Percentiles rank a stretch among this genome's conserved stretches.
Conservation (phyloP, 352 stramenopile species). For the Pythium scleroteichum region DNA sequence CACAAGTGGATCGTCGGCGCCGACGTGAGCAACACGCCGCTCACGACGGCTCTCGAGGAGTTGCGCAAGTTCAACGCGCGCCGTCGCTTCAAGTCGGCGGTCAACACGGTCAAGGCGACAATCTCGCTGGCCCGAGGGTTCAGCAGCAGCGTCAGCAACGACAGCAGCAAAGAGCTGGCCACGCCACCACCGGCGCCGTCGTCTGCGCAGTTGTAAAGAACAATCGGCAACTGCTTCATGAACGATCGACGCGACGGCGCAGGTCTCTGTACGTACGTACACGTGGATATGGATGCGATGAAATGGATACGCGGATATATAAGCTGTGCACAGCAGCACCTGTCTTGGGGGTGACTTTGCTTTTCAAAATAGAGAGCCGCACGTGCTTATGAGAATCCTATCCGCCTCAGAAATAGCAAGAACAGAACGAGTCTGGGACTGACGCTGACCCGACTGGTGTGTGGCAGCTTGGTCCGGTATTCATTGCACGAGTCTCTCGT, state of each 20-base stretch:
- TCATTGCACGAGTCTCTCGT: slow-evolving; percentile 7
- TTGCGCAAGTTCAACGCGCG: slow-evolving; percentile 94
- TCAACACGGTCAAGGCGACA: slow-evolving; percentile 88
- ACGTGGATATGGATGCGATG: background rate
- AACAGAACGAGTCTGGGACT: background rate
- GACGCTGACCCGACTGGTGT: background rate
- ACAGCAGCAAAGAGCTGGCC: slow-evolving; percentile 37
- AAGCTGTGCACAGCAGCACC: background rate
- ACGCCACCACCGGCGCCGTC: slow-evolving; percentile 30
- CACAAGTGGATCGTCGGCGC: slow-evolving; percentile 90
- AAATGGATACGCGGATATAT: slow-evolving; percentile 6
- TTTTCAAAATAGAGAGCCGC: slow-evolving; percentile 1
- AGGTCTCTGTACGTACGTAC: slow-evolving; percentile 6
- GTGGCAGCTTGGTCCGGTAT: background rate
- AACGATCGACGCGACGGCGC: background rate
- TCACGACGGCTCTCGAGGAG: slow-evolving; percentile 87
- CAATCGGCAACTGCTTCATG: background rate
- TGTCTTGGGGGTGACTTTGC: background rate
- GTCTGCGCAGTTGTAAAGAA: slow-evolving; percentile 8
- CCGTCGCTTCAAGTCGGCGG: slow-evolving; percentile 92
- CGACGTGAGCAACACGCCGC: slow-evolving; percentile 62
- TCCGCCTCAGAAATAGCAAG: background rate
- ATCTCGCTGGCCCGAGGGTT: slow-evolving; percentile 78
- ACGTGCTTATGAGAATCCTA: background rate
- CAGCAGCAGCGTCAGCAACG: slow-evolving; percentile 29